Evolutionary conservation across 192 early-diverging fungal genomes (phyloP).

Genomic region (Coemansia pectinata): DNA sequence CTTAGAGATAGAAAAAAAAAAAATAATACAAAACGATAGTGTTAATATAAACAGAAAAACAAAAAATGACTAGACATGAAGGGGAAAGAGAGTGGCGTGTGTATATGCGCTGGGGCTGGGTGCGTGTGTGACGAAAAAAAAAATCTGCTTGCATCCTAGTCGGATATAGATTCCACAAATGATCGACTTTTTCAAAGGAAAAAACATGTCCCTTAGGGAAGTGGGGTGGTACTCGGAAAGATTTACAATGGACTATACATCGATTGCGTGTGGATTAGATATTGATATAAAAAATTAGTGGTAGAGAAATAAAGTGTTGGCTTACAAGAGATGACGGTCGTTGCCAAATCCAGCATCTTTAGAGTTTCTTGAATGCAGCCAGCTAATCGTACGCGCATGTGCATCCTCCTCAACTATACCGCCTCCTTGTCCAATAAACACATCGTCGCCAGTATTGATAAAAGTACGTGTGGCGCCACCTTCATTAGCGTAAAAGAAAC

Average conservation of each 20-base stretch:
- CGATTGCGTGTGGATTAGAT: not conserved
- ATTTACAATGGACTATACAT: not conserved
- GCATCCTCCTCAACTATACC: not conserved
- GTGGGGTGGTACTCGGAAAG: not conserved
- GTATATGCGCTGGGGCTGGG: not conserved
- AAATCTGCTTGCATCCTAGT: too few relatives aligned
- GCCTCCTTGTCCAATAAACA: not conserved
- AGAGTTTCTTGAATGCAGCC: not conserved
- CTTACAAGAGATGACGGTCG: not conserved
- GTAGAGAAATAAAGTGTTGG: not conserved
- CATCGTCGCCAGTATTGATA: not conserved
- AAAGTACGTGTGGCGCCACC: not conserved
- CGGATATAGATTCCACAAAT: too few relatives aligned
- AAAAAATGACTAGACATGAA: not conserved
- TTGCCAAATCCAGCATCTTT: slow-evolving; percentile 1
- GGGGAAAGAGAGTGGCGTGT: not conserved
- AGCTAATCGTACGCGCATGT: not conserved
- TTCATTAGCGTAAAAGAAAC: slow-evolving; percentile 12
- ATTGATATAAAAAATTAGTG: not conserved
- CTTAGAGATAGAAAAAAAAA: not conserved
- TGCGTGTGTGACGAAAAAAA: not conserved
- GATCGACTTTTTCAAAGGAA: too few relatives aligned
- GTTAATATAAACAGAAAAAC: not conserved
- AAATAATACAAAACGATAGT: not conserved
- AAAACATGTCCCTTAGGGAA: too few relatives aligned